These are phyloP conservation scores for Choanephora cucurbitarum DNA, from an alignment of 371 early-diverging fungal genomes.

Conservation along the genomic window DNA sequence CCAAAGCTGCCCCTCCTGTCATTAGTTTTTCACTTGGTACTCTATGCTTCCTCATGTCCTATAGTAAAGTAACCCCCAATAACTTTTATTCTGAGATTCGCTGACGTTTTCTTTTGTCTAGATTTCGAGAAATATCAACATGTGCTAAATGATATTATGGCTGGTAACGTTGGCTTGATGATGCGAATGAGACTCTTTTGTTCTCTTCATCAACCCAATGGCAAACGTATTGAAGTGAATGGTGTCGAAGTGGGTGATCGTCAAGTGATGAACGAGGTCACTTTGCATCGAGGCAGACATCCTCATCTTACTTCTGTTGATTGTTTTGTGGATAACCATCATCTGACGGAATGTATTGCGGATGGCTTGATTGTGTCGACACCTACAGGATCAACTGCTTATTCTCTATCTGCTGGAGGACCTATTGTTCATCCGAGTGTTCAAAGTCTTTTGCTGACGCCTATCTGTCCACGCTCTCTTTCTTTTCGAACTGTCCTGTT, in stretches of 20 bases:
- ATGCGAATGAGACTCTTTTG: constrained; percentile 79
- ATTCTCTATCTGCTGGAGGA: constrained; percentile 90
- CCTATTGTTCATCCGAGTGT: constrained; percentile 95
- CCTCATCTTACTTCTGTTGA: constrained; percentile 83
- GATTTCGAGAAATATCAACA: constrained; percentile 62
- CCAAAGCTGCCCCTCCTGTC: constrained; percentile 82
- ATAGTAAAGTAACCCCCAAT: constrained; percentile 40
- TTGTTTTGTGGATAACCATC: constrained; percentile 76
- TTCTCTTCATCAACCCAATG: constrained; percentile 59
- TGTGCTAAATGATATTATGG: constrained; percentile 65
- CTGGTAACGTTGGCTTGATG: constrained; percentile 62
- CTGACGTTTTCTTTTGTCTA: constrained; percentile 20
- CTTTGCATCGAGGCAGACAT: constrained; percentile 83
- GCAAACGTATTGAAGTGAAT: constrained; percentile 47
- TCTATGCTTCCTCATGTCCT: constrained; percentile 89
- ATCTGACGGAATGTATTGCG: constrained; percentile 84
- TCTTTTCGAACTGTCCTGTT: constrained; percentile 91
- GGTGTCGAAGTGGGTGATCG: constrained; percentile 52
- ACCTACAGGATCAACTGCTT: constrained; percentile 96
- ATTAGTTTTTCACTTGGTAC: constrained; percentile 92
- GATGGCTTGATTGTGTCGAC: constrained; percentile 82
- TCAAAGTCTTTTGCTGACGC: constrained; percentile 85
- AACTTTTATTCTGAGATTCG: background rate
- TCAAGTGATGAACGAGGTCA: constrained; percentile 88
- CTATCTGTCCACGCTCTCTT: constrained; percentile 94